Base-by-base conservation (phyloP, 139 green algal species). In the Choricystis sp. region DNA sequence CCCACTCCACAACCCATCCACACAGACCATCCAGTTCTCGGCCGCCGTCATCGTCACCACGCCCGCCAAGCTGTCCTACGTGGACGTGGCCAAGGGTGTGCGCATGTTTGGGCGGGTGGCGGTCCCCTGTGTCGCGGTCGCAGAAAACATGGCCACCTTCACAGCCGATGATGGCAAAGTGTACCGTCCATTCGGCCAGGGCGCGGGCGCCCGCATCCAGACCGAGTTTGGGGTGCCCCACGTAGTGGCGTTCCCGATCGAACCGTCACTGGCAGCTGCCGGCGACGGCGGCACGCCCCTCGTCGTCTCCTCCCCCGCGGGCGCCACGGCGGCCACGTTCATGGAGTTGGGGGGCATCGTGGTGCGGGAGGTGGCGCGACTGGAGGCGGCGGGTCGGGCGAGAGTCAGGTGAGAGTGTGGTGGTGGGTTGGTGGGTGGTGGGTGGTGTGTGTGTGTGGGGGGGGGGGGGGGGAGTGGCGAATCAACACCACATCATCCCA, bases 71-170 rank as follows among this genome's bases (percentile, higher is more conserved):
- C 77, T 99, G 62, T 86, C 93, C 5, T 99, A 95, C 78, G 88
- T 97, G n/a, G 93, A 99, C 66, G 93, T 99, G 25, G 91, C 88
- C 56, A 99, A 99, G 76, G 89, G 89, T 60, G 89, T 98, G 65
- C 84, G 91, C 70, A 99, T 99, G 93, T 99, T 99, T 81, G 87
- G 90, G 22, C 23, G 26, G 21, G 22, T 63, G 59, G 69, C 69
- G 62, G 90, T 98, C 61, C 93, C 92, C 0, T 96, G 88, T 60
- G 89, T 96, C 31, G 83, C 86, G 9, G 89, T 98, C 22, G 93
- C 95, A n/a, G 92, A 99, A 80, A 99, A 99, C 86, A 99, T 99
- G 93, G 75, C 67, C 0, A 97, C 87, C 79, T 99, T 99, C 76
- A 89, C 96, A 3, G 91, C 63, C 0, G 84, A 79, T 26, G 79